Percentiles rank a stretch among this genome's conserved stretches.
Conservation (phyloP, 805 yeast species). For the Torulaspora quercuum region DNA sequence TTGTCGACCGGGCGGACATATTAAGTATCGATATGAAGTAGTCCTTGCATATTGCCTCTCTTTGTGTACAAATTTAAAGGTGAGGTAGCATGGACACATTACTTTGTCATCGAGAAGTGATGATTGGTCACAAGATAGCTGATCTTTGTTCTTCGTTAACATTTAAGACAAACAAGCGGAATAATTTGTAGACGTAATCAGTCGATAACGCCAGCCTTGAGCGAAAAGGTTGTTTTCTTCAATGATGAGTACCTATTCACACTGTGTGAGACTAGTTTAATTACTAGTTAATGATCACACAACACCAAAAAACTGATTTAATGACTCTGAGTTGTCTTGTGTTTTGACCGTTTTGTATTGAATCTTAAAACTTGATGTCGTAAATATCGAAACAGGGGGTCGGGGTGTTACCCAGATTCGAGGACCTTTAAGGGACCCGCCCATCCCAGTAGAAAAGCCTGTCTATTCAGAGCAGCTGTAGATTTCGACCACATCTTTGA, state of each 20-base stretch:
- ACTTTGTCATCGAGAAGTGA: slow-evolving; percentile 35
- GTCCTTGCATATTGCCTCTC: slow-evolving; percentile 25
- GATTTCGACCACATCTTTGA: too few species aligned
- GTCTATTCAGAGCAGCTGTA: too few species aligned
- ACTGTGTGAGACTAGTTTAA: slow-evolving; percentile 39
- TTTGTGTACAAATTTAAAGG: slow-evolving; percentile 40
- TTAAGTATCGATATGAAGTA: slow-evolving; percentile 33
- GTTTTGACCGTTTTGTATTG: too few species aligned
- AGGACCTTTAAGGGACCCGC: not conserved
- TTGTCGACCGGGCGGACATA: slow-evolving; percentile 52
- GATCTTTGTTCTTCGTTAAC: slow-evolving; percentile 25
- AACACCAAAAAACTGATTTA: slow-evolving; percentile 38
- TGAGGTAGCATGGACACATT: slow-evolving; percentile 26
- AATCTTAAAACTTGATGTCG: too few species aligned
- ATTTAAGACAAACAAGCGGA: too few species aligned
- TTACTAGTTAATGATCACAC: slow-evolving; percentile 36
- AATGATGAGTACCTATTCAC: slow-evolving; percentile 34
- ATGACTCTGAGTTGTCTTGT: slow-evolving; percentile 40
- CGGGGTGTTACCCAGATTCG: slow-evolving; percentile 3
- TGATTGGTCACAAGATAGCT: slow-evolving; percentile 43
- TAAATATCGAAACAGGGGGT: too few species aligned
- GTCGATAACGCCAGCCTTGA: slow-evolving; percentile 11
- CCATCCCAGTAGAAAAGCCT: too few species aligned
- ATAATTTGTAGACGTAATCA: too few species aligned
- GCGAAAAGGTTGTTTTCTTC: not conserved